Evolutionary conservation across 2,329 filamentous ascomycete species (phyloP), one percentile per base, ranked within the genome.

Genomic region (Pseudogymnoascus sp.): DNA sequence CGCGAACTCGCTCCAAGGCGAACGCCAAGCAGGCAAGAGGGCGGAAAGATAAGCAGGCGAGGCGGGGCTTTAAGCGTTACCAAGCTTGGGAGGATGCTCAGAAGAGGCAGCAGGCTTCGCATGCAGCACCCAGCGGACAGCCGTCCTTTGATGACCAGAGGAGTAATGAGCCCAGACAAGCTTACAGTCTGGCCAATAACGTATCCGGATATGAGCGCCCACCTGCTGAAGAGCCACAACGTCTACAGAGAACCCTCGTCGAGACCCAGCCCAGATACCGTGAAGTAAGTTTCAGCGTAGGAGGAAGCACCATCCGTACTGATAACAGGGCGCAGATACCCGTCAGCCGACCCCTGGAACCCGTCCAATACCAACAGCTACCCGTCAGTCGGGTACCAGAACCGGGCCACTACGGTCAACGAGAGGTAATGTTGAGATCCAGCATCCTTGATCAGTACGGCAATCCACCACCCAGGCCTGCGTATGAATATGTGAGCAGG

Each of bases 71-170:
- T 60, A 68, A 69, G 58, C 67, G 71, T 20, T 72, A 73, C 59
- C 69, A 69, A 60, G 70, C 71, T n/a, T 73, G 67, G 66, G 64
- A 72, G n/a, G 65, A 71, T 34, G 71, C 71, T 20, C 20, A 69
- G 6, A 64, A 63, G 30, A 65, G 71, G 58, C 66, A 63, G 57
- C 64, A 68, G 35, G 30, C 16, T 34, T 22, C 58, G 2, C 39
- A 22, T 39, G 32, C 4, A 18, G 20, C 9, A 22, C 41, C 39
- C 22, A 9, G 6, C 20, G 11, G 57, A 16, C 37, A 60, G 18
- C 20, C 32, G 18, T 32, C 28, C 6, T 18, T 18, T 12, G 20
- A 32, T 58, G 22, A 50, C 54, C 47, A 22, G 18, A 35, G 47
- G 4, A 41, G 30, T 39, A 41, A 14, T 28, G 35, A 59, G 57